phyloP scores from a whole-genome alignment of 2,329 filamentous ascomycete species.

The Acrodontium crateriforme region DNA sequence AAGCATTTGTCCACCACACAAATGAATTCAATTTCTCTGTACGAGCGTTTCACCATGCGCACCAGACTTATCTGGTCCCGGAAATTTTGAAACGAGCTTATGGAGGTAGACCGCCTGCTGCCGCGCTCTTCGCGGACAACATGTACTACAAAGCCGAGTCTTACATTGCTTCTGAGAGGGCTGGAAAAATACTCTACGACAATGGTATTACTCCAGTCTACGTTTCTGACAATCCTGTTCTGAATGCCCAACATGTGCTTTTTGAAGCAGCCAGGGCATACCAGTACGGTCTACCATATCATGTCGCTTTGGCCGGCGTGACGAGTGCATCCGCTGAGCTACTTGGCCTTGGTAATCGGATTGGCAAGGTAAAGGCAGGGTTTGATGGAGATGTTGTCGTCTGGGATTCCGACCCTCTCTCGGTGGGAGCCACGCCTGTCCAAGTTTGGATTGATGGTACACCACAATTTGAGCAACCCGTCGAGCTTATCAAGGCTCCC shows the following conservation, averaged over 20 bases:
- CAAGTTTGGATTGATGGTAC: conserved; percentile 32
- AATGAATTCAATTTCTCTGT: conserved; percentile 58
- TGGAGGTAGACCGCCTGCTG: conserved; percentile 29
- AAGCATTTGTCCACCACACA: conserved; percentile 55
- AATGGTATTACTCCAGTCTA: conserved; percentile 52
- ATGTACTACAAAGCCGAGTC: conserved; percentile 58
- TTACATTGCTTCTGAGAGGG: conserved; percentile 50
- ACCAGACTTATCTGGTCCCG: conserved; percentile 52
- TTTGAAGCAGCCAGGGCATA: conserved; percentile 40
- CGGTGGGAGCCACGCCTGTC: conserved; percentile 25
- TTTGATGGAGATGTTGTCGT: conserved; percentile 31
- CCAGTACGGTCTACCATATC: conserved; percentile 27
- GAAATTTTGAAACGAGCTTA: conserved; percentile 37
- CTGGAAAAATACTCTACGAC: conserved; percentile 52
- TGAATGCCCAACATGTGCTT: conserved; percentile 56
- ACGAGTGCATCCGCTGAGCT: conserved; percentile 28
- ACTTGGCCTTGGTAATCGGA: conserved; percentile 25
- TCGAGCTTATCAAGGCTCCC: conserved; percentile 40
- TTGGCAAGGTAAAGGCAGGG: conserved; percentile 27
- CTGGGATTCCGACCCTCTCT: conserved; percentile 31
- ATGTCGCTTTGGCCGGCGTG: conserved; percentile 27
- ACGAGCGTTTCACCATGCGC: conserved; percentile 56
- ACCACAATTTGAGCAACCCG: conserved; percentile 35
- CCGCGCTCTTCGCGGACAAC: conserved; percentile 56
- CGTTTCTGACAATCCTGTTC: conserved; percentile 56